Evolutionary conservation across 164 flowering plant species (phyloP), one percentile per base, ranked within the genome.

Genomic region (Kingdonia uniflora): DNA sequence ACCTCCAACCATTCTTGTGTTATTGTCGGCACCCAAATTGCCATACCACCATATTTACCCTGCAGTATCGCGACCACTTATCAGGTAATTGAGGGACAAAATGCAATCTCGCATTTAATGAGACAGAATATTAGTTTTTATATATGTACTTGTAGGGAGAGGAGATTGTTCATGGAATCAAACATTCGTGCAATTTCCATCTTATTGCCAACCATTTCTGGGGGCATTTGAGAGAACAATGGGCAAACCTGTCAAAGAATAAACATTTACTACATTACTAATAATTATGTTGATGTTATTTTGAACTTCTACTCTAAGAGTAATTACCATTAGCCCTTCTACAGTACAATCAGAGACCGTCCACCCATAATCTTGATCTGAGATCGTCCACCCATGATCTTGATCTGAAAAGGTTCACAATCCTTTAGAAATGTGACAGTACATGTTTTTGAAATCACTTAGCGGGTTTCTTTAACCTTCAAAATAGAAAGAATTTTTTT

Each of bases 331-430:
- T n/a, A n/a, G n/a, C n/a, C n/a, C n/a, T n/a, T n/a, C n/a, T n/a
- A n/a, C n/a, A 0, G 98, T 85, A 66, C 95, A 83, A 54, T 91
- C 97, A 14, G 96, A 83, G 54, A 85, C 70, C 24, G 78, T 82
- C 97, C 89, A 89, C 21, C 92, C 85, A 51, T 84, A 78, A 69
- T 89, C 97, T 55, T 74, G 71, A 25, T 85, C 85, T 26, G 95
- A 82, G 62, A 90, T 84, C 15, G 95, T 77, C 97, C 97, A 90
- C n/a, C n/a, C n/a, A n/a, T n/a, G n/a, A n/a, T n/a, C n/a, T n/a
- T n/a, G n/a, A n/a, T n/a, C n/a, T n/a, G n/a, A n/a, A n/a, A n/a
- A n/a, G n/a, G n/a, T n/a, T n/a, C n/a, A n/a, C n/a, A n/a, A n/a
- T n/a, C n/a, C n/a, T n/a, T n/a, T n/a, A n/a, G n/a, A n/a, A n/a